Evolutionary conservation across 2,329 filamentous ascomycete genomes (phyloP), one percentile per base, ranked within the genome.

Genomic region (Fusarium aywerte): DNA sequence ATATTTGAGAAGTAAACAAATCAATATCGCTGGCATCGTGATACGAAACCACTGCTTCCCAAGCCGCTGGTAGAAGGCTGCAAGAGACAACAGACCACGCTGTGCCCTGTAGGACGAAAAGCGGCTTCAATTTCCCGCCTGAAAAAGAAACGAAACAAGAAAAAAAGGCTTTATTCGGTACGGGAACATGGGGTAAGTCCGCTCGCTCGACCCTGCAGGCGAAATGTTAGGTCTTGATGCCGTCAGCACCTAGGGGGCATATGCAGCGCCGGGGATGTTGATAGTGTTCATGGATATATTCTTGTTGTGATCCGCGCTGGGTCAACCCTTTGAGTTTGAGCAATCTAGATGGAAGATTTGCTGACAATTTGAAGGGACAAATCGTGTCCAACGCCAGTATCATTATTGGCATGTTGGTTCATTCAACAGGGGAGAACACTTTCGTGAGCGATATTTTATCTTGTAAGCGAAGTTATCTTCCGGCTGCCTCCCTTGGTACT

Each of bases 271-370:
- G 18, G 13, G 25, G 25, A n/a, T 55, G 6, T 36, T 35, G 32
- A 33, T 48, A 32, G 27, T n/a, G 20, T 31, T 39, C 50, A 52
- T 47, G 50, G 39, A 45, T 47, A 27, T 16, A 35, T 47, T 29
- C 39, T 53, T 53, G 50, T 33, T n/a, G 16, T 33, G 39, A 53
- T 53, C 39, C 11, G 21, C 39, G 21, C 50, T 44, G 23, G 43
- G 27, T 23, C 31, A 20, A 38, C 16, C 20, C 15, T 32, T 55
- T 39, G 18, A 36, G 16, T 15, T 20, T 48, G 23, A 12, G 11
- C 18, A 33, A 36, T 35, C 27, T 55, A 15, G 42, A 32, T 50
- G 25, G 11, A 38, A 49, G 25, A 25, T 45, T 44, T 45, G 50
- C 39, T 35, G 21, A 20, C 21, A 27, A 25, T 25, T 25, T n/a